A percentile compares a stretch with the other conserved stretches of the same genome.
phyloP scores from a whole-genome alignment of 495 filamentous ascomycete genomes.

The Rhizodiscina lignyota region DNA sequence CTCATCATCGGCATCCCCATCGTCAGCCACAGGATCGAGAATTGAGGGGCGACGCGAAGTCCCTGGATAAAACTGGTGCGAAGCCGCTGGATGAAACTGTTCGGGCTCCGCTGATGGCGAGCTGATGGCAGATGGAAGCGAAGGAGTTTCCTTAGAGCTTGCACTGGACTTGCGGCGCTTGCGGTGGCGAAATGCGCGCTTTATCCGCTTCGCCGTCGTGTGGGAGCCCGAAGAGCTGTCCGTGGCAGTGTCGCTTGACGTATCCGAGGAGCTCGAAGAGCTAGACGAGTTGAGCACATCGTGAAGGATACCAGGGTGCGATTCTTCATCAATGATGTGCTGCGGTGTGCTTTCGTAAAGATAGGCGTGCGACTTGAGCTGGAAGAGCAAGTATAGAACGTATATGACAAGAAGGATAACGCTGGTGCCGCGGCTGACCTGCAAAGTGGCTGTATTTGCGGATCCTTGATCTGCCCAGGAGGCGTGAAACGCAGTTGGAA shows the following conservation, averaged over 20 bases:
- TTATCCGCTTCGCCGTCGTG: constrained; percentile 57
- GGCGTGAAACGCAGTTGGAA: constrained; percentile 86
- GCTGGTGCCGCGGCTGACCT: constrained; percentile 80
- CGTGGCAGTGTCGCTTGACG: constrained; percentile 43
- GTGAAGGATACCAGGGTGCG: constrained; percentile 67
- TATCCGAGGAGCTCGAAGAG: constrained; percentile 37
- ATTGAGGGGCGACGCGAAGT: constrained; percentile 9
- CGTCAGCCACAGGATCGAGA: constrained; percentile 25
- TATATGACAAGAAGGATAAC: constrained; percentile 77
- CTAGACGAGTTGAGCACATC: constrained; percentile 57
- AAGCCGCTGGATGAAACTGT: constrained; percentile 4
- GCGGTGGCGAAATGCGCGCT: constrained; percentile 45
- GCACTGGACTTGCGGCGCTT: constrained; percentile 58
- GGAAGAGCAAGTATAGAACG: constrained; percentile 71
- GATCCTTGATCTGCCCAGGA: constrained; percentile 46
- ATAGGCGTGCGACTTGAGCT: constrained; percentile 81
- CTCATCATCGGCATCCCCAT: constrained; percentile 29
- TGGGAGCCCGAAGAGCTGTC: constrained; percentile 51
- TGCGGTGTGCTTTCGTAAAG: constrained; percentile 84
- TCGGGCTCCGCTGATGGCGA: constrained; percentile 23
- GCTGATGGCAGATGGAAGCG: constrained; percentile 23
- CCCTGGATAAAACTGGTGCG: neutral
- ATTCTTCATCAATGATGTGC: constrained; percentile 75
- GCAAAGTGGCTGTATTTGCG: constrained; percentile 54
- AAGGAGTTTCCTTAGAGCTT: constrained; percentile 45